These are phyloP conservation scores for Echium plantagineum DNA, from an alignment of 257 asterid genomes.

Conservation along the genomic window DNA sequence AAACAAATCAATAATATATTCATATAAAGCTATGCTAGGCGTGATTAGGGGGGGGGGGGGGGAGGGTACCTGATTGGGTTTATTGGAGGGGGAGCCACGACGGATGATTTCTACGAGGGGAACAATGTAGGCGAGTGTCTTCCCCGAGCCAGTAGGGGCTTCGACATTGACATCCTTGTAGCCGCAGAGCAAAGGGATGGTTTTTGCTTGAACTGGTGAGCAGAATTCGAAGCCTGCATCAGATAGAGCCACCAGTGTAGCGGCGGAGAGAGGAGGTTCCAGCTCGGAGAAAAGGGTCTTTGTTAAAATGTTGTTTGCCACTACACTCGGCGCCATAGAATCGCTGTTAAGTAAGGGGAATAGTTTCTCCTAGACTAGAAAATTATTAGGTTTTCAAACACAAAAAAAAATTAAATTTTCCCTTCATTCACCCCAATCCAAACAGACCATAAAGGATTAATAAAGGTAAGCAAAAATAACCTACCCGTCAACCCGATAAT, in stretches of 20 bases:
- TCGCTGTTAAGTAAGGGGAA: too few relatives aligned
- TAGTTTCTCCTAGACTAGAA: too few relatives aligned
- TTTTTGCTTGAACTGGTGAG: constrained; percentile 90
- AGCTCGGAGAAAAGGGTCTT: constrained; percentile 71
- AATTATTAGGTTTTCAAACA: too few relatives aligned
- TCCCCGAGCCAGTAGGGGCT: constrained; percentile 97
- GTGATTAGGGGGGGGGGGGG: too few relatives aligned
- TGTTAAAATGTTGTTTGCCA: constrained; percentile 68
- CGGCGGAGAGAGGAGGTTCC: constrained; percentile 53
- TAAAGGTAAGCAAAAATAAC: too few relatives aligned
- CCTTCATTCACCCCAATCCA: too few relatives aligned
- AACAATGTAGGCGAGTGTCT: constrained; percentile 73
- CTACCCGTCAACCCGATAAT: too few relatives aligned
- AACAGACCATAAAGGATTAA: too few relatives aligned
- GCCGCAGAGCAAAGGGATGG: constrained; percentile 75
- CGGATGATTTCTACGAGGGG: constrained; percentile 86
- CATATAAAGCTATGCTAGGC: not conserved
- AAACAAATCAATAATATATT: not conserved
- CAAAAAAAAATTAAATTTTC: too few relatives aligned
- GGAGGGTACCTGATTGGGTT: constrained; percentile 76
- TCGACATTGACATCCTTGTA: constrained; percentile 82
- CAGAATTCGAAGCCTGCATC: constrained; percentile 65
- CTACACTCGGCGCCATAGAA: too few relatives aligned
- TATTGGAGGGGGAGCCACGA: constrained; percentile 47
- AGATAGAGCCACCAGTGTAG: constrained; percentile 56